Conservation (phyloP, 805 yeast genomes). For the Brettanomyces naardenensis region DNA sequence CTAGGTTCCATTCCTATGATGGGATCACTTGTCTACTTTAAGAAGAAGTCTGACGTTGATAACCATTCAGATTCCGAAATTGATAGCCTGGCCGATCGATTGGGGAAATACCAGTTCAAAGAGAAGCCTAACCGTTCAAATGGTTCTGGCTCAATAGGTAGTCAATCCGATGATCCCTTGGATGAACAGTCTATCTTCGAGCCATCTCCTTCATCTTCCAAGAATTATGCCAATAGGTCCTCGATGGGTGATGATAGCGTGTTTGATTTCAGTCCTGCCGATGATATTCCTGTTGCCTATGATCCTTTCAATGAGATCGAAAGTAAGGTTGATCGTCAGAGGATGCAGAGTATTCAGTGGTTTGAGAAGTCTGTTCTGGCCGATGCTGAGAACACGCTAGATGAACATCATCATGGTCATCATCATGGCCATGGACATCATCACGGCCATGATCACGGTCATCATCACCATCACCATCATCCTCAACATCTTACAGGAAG, state of each 20-base stretch:
- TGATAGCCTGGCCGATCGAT: not conserved
- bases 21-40: slow-evolving; percentile 22
- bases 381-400: slow-evolving; percentile 4
- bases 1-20: slow-evolving; percentile 23
- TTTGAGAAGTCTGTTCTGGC: slow-evolving; percentile 7
- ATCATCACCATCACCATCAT: slow-evolving; percentile 3
- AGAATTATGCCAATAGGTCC: not conserved
- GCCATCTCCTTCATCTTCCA: not conserved
- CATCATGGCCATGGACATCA: slow-evolving; percentile 2
- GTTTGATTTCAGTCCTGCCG: slow-evolving; percentile 3
- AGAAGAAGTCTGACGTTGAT: not conserved
- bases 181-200: not conserved
- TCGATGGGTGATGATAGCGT: slow-evolving; percentile 4
- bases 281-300: slow-evolving; percentile 4
- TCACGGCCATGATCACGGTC: slow-evolving; percentile 2
- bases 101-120: not conserved
- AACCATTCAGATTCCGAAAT: not conserved
- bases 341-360: slow-evolving; percentile 11
- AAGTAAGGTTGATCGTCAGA: slow-evolving; percentile 9
- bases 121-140: not conserved
- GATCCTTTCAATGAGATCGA: slow-evolving; percentile 14
- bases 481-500: not conserved
- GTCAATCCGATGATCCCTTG: not conserved
- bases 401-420: slow-evolving; percentile 3
- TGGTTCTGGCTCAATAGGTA: not conserved